Base-by-base conservation (phyloP, 1,284 basidiomycete genomes). In the Psilocybe mexicana region DNA sequence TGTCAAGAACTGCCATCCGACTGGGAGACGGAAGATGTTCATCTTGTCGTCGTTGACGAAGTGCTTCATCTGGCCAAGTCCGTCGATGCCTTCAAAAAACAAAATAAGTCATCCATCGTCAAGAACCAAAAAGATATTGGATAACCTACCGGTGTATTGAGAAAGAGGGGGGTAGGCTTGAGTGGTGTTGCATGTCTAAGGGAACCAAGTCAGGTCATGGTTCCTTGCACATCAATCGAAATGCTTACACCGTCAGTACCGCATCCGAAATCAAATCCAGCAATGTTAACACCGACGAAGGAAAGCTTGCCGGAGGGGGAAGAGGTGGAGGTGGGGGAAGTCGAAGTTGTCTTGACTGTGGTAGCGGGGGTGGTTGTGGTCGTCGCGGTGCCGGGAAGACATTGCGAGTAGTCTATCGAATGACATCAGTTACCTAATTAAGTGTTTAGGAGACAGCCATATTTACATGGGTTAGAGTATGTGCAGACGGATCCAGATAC, bases 1-100 rank as follows among this genome's bases (percentile, higher is more conserved):
- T 1, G 72, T 76, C 45, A 85, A 69, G 69, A 79, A 83, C 65
- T 86, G 83, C 84, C 85, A 86, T 1, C 77, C 78, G n/a, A 84
- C 78, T 2, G 81, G 80, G 44, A 81, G 73, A 47, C 80, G 76
- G 74, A 83, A 83, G 1, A 75, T 70, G 62, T 82, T 83, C 71
- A 74, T 80, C 1, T 76, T 74, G 61, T 82, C 78, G 61, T 78
- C 70, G 0, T 77, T 69, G 36, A 79, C 77, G 60, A 86, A 86
- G 65, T 86, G 84, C 47, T 72, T 64, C 79, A 86, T 84, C 68
- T 86, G 84, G 7, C 79, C 78, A 2, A 69, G 70, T 45, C 79
- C 80, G 59, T 81, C 78, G 14, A 63, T 45, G 40, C 68, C 71
- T 69, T 33, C 30, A 33, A 33, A 6, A 4, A 33, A 33, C 4